Evolutionary conservation across 805 yeast genomes (phyloP), one percentile per base, ranked within the genome.

Genomic region (Barnettozyma californica): DNA sequence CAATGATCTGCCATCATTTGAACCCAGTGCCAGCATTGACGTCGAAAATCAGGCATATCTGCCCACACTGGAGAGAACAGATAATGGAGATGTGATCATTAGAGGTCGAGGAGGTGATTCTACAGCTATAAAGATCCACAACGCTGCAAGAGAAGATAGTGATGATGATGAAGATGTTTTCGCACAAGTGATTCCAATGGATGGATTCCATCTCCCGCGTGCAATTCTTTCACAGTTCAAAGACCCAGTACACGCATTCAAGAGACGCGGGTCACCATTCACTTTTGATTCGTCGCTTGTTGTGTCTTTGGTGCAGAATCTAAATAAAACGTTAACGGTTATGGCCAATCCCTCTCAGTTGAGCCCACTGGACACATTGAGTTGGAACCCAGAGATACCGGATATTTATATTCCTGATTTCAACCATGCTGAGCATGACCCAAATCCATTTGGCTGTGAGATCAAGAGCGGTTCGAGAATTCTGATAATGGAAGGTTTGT

Each of bases 211-310:
- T 59, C 65, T 79, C n/a, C 76, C 87, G 0, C 61, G 83, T 29
- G 51, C 58, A 0, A 69, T 71, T 10, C 65, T 85, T 10, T 66
- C 64, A n/a, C 53, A 65, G 37, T 75, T 86, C 59, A 66, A 69
- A 9, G 78, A 88, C 54, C 74, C 87, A 0, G 69, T 62, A 10
- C 69, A 66, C 31, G 92, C 95, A 0, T 66, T 80, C 27, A 63
- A 67, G 25, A 71, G 87, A 52, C 74, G 97, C 43, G 97, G 97
- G 0, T 84, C 96, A 0, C 95, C 96, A 2, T 78, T 74, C 56
- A 90, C 97, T 0, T 92, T 91, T 67, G 91, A 91, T 60, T 77
- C 60, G 6, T 48, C 50, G 4, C 44, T 48, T 7, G 23, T 52
- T 11, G 55, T 53, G 3, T 42, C 39, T 19, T 41, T 57, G 13